A percentile compares a stretch with the other conserved stretches of the same genome.
Conservation (phyloP, 2,329 filamentous ascomycete species). For the Shiraia sp. region DNA sequence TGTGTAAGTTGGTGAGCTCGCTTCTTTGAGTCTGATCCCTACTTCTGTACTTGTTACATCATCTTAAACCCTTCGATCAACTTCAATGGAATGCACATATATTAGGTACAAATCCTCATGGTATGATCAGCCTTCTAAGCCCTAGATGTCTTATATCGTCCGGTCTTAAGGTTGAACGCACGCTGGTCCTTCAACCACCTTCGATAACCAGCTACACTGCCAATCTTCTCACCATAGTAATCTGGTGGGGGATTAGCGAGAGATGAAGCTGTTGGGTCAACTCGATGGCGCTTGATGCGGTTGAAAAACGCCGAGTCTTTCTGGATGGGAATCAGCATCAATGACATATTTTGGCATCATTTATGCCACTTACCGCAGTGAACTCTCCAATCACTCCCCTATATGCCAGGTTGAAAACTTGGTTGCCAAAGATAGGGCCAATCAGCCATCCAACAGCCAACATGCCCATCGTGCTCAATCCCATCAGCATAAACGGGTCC, state of each 20-base stretch:
- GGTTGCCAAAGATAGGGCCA: slow-evolving; percentile 80
- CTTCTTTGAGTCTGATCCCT: no score
- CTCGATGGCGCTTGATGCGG: slow-evolving; percentile 87
- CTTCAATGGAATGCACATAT: no score
- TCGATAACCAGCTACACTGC: slow-evolving; percentile 86
- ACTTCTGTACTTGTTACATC: no score
- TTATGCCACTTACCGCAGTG: slow-evolving; percentile 58
- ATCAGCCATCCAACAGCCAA: slow-evolving; percentile 84
- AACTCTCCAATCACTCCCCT: slow-evolving; percentile 72
- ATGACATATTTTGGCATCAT: neutral
- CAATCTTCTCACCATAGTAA: slow-evolving; percentile 98
- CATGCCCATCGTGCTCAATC: slow-evolving; percentile 75
- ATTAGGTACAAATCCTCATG: no score
- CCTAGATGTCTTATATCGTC: slow-evolving; percentile 52
- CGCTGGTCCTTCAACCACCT: slow-evolving; percentile 98
- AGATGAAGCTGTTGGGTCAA: slow-evolving; percentile 86
- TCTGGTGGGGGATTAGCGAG: slow-evolving; percentile 93
- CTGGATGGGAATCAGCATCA: slow-evolving; percentile 43
- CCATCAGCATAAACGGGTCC: slow-evolving; percentile 85
- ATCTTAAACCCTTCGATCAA: no score
- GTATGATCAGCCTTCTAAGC: no score
- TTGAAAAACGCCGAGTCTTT: slow-evolving; percentile 96
- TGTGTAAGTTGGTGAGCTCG: no score
- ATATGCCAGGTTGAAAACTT: slow-evolving; percentile 77
- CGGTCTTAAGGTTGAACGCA: slow-evolving; percentile 83